phyloP scores from a whole-genome alignment of 1,284 basidiomycete genomes.

The Ceratobasidium sp. region DNA sequence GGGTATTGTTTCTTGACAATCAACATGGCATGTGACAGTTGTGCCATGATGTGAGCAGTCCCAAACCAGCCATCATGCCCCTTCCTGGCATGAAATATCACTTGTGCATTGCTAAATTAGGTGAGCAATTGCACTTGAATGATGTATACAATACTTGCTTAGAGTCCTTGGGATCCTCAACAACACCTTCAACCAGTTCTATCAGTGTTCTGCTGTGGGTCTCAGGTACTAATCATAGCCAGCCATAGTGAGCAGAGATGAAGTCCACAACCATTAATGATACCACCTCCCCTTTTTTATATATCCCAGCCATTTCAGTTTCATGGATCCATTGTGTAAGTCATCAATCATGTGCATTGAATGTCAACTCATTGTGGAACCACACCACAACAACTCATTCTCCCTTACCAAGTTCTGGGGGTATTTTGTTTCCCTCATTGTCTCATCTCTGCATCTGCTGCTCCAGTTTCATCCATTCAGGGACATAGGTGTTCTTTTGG shows the following conservation, averaged over 20 bases:
- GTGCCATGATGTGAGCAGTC: constrained; percentile 49
- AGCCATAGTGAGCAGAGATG: constrained; percentile 53
- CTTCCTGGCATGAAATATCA: constrained; percentile 55
- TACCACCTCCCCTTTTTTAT: constrained; percentile 52
- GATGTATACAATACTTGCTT: constrained; percentile 3
- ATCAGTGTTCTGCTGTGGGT: constrained; percentile 51
- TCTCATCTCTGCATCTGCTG: constrained; percentile 16
- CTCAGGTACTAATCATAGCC: constrained; percentile 45
- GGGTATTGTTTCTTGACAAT: constrained; percentile 51
- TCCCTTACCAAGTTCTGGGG: constrained; percentile 43
- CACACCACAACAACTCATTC: constrained; percentile 29
- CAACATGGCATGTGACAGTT: constrained; percentile 50
- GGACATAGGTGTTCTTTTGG: constrained; percentile 34
- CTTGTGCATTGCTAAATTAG: constrained; percentile 44
- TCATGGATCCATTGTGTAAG: constrained; percentile 49
- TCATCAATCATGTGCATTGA: constrained; percentile 51
- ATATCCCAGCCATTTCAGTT: constrained; percentile 47
- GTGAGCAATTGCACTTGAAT: background rate
- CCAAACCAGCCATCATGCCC: constrained; percentile 54
- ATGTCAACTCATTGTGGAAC: constrained; percentile 54
- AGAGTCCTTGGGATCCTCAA: constrained; percentile 47
- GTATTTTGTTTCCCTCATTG: constrained; percentile 5
- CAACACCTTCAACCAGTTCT: constrained; percentile 51
- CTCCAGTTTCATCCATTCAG: constrained; percentile 10
- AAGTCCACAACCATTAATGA: constrained; percentile 58